Evolutionary conservation across 108 stramenopile species (phyloP).

Genomic region (Cylindrotheca fusiformis): DNA sequence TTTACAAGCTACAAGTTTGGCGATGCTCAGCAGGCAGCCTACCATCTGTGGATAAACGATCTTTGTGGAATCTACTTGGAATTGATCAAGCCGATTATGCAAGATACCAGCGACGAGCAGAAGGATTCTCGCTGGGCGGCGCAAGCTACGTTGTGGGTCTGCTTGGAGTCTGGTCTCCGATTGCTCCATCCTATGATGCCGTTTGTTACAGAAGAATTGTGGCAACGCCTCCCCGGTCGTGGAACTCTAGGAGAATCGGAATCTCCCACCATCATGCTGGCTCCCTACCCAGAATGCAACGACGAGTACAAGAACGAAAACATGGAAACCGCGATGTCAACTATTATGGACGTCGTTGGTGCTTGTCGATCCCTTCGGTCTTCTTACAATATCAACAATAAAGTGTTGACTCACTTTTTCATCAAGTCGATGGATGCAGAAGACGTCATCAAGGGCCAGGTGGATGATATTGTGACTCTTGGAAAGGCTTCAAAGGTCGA

Average conservation of each 20-base stretch:
- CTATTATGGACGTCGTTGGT: constrained; percentile 77
- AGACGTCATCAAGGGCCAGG: constrained; percentile 37
- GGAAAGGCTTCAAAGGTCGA: constrained; percentile 67
- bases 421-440: constrained; percentile 66
- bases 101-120: constrained; percentile 59
- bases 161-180: constrained; percentile 90
- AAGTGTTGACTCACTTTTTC: constrained; percentile 80
- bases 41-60: constrained; percentile 94
- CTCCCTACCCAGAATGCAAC: constrained; percentile 80
- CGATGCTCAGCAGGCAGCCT: constrained; percentile 81
- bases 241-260: constrained; percentile 87
- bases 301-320: constrained; percentile 53
- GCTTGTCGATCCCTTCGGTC: constrained; percentile 82
- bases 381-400: constrained; percentile 84
- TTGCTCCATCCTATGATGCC: constrained; percentile 99
- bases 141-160: constrained; percentile 90
- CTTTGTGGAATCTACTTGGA: constrained; percentile 97
- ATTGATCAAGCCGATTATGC: constrained; percentile 96
- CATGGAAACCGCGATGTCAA: constrained; percentile 70
- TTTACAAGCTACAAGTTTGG: constrained; percentile 87
- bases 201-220: constrained; percentile 99
- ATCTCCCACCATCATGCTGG: constrained; percentile 93
- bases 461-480: constrained; percentile 82
- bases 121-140: constrained; percentile 85
- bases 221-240: constrained; percentile 98